A percentile compares a stretch with the other conserved stretches of the same genome.
phyloP scores from a whole-genome alignment of 768 basidiomycete species.

The Coprinopsis marcescibilis region DNA sequence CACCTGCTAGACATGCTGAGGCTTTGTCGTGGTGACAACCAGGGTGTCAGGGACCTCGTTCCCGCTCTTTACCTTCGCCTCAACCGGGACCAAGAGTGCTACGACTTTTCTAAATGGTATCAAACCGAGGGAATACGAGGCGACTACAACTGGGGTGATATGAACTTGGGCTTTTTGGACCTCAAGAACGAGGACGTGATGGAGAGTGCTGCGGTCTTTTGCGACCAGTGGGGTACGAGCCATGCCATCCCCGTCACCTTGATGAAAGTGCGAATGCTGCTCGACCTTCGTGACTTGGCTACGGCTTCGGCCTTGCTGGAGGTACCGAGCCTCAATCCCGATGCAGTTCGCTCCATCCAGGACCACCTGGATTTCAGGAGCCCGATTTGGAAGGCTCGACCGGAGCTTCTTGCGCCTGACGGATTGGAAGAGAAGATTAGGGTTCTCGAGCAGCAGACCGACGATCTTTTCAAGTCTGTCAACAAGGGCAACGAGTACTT shows the following conservation, averaged over 20 bases:
- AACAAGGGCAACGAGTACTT: constrained; percentile 1
- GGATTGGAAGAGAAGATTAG: background rate
- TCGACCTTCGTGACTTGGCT: background rate
- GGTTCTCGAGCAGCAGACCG: constrained; percentile 5
- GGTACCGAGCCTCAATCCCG: background rate
- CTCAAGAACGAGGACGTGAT: constrained; percentile 10
- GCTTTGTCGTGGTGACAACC: constrained; percentile 11
- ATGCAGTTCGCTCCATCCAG: background rate
- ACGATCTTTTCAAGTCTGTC: constrained; percentile 3
- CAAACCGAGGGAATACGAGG: background rate
- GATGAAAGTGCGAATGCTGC: constrained; percentile 5
- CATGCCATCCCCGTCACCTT: constrained; percentile 5
- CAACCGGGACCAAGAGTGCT: constrained; percentile 9
- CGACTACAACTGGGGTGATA: constrained; percentile 9
- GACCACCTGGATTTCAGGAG: background rate
- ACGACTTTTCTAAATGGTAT: constrained; percentile 13
- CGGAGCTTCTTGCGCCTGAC: background rate
- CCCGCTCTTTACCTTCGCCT: constrained; percentile 10
- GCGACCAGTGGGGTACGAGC: background rate
- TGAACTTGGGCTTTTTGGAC: constrained; percentile 5
- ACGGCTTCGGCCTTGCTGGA: background rate
- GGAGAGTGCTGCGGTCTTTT: constrained; percentile 4
- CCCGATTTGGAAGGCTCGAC: background rate
- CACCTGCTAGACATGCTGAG: constrained; percentile 12
- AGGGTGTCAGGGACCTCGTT: constrained; percentile 8